Evolutionary conservation across 73 alveolate species (phyloP), one percentile per base, ranked within the genome.

Genomic region (Breviolum minutum): DNA sequence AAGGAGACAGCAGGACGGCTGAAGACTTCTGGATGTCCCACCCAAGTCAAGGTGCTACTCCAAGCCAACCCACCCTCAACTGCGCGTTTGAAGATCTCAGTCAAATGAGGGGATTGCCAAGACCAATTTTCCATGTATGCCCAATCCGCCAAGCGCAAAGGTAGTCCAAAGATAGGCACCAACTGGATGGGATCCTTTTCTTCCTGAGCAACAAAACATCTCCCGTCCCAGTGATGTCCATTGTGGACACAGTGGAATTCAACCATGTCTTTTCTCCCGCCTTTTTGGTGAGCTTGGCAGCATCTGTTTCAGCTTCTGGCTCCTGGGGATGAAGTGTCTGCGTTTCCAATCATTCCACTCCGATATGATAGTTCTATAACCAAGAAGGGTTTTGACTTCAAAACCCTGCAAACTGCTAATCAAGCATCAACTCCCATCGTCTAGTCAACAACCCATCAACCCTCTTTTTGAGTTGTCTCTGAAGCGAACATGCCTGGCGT

Each of bases 61-160:
- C 96, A 90, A 13, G 48, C 96, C 26, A 90, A 24, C 54, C 96
- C 96, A 61, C 32, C 26, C 74, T 83, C 92, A 16, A 7, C 92
- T 6, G 96, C 87, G 11, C 96, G 87, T 63, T 90, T 90, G 87
- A 71, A 90, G 96, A 90, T 48, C 27, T 90, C 96, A 7, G 88
- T 32, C 30, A 90, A 8, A 29, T n/a, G 73, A 63, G 88, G 76
- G 6, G 74, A 63, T n/a, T 80, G 87, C 96, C 96, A 90, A 48
- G 96, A 63, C 96, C 96, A 90, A 20, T 40, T 71, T 30, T 90
- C 96, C 63, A 71, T 4, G 27, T 48, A 40, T 30, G 96, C 96
- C 96, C 96, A 90, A 74, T 90, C 96, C 11, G 96, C 96, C 12
- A 90, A 77, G 74, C 96, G 96, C 77, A 90, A 26, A 8, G 96